A percentile compares a stretch with the other conserved stretches of the same genome.
Conservation (phyloP, 495 filamentous ascomycete species). For the Podospora pseudocomata region DNA sequence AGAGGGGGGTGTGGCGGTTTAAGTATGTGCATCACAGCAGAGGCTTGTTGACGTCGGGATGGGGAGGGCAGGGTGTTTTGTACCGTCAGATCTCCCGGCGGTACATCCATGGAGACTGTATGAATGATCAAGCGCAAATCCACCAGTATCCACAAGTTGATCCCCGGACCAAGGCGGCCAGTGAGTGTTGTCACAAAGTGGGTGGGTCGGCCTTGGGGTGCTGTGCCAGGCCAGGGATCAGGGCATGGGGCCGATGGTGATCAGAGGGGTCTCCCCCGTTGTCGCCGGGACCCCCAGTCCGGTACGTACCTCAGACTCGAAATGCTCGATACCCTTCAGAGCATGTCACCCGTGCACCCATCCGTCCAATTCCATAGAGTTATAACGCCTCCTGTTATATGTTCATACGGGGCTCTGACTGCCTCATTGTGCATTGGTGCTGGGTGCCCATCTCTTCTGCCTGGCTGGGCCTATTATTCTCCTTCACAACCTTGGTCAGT, state of each 20-base stretch:
- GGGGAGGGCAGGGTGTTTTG: constrained; percentile 39
- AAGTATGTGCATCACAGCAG: constrained; percentile 38
- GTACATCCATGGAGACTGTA: constrained; percentile 30
- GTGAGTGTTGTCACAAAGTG: constrained; percentile 45
- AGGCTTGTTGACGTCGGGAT: constrained; percentile 39
- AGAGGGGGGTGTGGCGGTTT: constrained; percentile 44
- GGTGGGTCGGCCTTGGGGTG: constrained; percentile 44
- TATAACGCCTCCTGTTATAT: constrained; percentile 49
- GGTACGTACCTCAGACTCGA: background rate
- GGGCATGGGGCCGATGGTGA: constrained; percentile 41
- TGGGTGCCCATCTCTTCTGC: constrained; percentile 6
- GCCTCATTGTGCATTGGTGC: constrained; percentile 32
- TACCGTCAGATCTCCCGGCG: constrained; percentile 51
- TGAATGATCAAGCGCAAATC: constrained; percentile 48
- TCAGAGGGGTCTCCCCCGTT: constrained; percentile 43
- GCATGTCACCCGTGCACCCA: constrained; percentile 12
- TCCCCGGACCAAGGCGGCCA: constrained; percentile 44
- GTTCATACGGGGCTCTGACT: constrained; percentile 30
- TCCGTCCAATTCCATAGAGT: constrained; percentile 16
- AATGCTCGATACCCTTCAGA: constrained; percentile 21
- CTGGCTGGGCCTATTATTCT: constrained; percentile 24
- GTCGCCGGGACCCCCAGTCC: constrained; percentile 29
- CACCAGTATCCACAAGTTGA: constrained; percentile 34
- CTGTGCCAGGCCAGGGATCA: constrained; percentile 48
- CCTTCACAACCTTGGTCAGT: background rate